phyloP scores from a whole-genome alignment of 257 asterid genomes.

The Solanum virginianum region DNA sequence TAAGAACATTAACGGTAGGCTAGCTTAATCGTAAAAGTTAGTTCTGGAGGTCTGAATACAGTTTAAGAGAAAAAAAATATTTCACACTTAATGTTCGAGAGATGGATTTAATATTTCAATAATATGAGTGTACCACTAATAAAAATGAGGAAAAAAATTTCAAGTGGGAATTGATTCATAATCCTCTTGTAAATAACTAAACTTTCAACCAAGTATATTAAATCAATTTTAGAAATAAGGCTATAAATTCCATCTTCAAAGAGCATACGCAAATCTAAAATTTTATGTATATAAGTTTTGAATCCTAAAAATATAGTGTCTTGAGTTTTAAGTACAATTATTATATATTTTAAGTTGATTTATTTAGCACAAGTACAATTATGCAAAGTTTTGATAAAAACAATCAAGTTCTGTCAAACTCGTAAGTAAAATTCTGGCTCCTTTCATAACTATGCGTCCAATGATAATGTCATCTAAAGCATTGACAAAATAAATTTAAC shows the following conservation, averaged over 20 bases:
- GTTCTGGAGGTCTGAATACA: background rate
- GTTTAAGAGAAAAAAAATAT: background rate
- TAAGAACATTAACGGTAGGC: background rate
- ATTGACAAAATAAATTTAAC: background rate
- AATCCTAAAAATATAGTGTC: background rate
- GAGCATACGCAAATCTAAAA: background rate
- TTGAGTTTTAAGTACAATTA: background rate
- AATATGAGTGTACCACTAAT: too few species aligned
- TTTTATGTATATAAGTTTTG: background rate
- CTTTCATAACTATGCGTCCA: background rate
- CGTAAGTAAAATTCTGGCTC: background rate
- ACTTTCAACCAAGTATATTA: background rate
- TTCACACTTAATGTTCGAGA: background rate
- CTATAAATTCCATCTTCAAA: too few species aligned
- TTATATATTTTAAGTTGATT: background rate
- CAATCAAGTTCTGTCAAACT: background rate
- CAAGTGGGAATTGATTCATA: background rate
- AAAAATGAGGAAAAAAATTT: too few species aligned
- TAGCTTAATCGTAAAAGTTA: background rate
- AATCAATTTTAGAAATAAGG: background rate
- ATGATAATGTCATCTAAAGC: too few species aligned
- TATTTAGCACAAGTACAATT: background rate
- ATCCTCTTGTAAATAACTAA: background rate
- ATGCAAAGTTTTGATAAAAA: background rate
- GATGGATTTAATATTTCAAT: background rate